A percentile compares a stretch with the other conserved stretches of the same genome.
phyloP scores from a whole-genome alignment of 2,329 filamentous ascomycete genomes.

The Ophiostoma tasmaniense region DNA sequence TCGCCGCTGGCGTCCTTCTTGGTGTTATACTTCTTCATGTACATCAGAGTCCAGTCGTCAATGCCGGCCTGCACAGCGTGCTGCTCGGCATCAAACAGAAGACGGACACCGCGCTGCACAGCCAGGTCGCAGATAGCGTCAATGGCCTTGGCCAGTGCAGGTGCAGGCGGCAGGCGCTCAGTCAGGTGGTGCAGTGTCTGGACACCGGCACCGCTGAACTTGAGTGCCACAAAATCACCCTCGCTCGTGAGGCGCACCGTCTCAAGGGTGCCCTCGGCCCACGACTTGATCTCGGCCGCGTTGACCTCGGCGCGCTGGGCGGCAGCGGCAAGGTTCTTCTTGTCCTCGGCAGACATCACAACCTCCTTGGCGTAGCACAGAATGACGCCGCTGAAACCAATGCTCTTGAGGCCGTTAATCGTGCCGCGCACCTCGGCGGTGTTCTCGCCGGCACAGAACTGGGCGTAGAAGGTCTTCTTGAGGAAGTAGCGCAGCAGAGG shows the following conservation, averaged over 20 bases:
- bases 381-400: slow-evolving; percentile 78
- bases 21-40: slow-evolving; percentile 69
- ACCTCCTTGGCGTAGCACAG: slow-evolving; percentile 78
- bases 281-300: slow-evolving; percentile 57
- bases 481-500: slow-evolving; percentile 60
- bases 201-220: slow-evolving; percentile 75
- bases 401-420: slow-evolving; percentile 55
- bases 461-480: slow-evolving; percentile 78
- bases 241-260: slow-evolving; percentile 66
- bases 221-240: slow-evolving; percentile 58
- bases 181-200: slow-evolving; percentile 61
- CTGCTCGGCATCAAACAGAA: slow-evolving; percentile 85
- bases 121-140: slow-evolving; percentile 68
- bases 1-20: slow-evolving; percentile 39
- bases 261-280: slow-evolving; percentile 65
- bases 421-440: slow-evolving; percentile 58
- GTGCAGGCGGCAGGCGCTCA: slow-evolving; percentile 52
- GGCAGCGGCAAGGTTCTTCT: slow-evolving; percentile 34
- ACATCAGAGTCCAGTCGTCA: slow-evolving; percentile 68
- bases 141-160: slow-evolving; percentile 59
- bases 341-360: slow-evolving; percentile 53
- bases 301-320: slow-evolving; percentile 39
- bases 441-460: slow-evolving; percentile 82
- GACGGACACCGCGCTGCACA: slow-evolving; percentile 55
- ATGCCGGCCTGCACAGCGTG: slow-evolving; percentile 69